Evolutionary conservation across 441 rosid genomes (phyloP), one percentile per base, ranked within the genome.

Genomic region (Geranium incanum): DNA sequence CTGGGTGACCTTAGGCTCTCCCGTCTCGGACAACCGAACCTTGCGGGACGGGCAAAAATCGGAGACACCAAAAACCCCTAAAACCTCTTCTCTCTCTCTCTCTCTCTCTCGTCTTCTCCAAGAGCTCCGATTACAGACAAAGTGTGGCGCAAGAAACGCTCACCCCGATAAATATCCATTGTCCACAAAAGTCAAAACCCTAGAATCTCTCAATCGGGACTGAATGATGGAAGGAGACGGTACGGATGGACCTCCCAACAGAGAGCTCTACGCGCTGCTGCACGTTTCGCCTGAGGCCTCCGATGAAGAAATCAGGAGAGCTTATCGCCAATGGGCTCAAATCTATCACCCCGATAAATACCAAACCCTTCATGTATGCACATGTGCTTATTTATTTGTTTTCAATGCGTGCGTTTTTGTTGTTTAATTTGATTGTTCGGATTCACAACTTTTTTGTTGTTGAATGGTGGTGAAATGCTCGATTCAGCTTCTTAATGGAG

Each of bases 301-400:
- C 78, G 86, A 87, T 65, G 98, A 95, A 80, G 98, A 95, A 82
- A 90, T 95, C 78, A 79, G 88, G 65, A 89, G 83, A 72, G 88
- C 99, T 72, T 90, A 95, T 79, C 98, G 95, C 23, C 96, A 90
- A 67, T 92, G 92, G 96, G 99, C 99, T 52, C 99, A 92, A 86
- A 87, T 95, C 37, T 95, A 95, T 74, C 99, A 95, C 67, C 99
- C 99, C 5, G 98, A 95, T 70, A 95, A 95, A 77, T 87, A 82
- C 78, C 98, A 89, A 70, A 88, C 87, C 78, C 76, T 82, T 71
- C 89, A 81, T 67, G 97, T 94, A 79, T 36, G 78, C 45, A 12
- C 39, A 11, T 16, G 62, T 43, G 43, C 9, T 69, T 36, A 2
- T n/a, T 5, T 11, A 8, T 8, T 3, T 33, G 43, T 4, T 1